Conservation (phyloP, 352 stramenopile species). For the Nothophytophthora sp. region DNA sequence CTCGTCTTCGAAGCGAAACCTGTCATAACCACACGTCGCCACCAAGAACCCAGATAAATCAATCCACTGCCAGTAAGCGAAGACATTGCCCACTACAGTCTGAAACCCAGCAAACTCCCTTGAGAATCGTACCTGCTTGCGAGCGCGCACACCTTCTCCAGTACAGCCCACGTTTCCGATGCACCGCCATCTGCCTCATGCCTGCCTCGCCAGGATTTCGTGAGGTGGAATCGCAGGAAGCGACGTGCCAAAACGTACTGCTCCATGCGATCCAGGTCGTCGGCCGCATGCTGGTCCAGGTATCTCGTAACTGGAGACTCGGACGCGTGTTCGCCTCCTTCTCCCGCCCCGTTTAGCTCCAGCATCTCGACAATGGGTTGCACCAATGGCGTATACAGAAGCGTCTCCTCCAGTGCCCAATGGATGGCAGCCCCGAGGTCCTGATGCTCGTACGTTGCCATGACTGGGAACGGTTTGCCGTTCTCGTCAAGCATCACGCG, state of each 20-base stretch:
- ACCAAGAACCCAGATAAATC: background rate
- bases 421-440: constrained; percentile 81
- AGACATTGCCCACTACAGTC: too few species aligned
- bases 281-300: constrained; percentile 18
- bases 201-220: constrained; percentile 18
- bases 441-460: constrained; percentile 66
- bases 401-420: constrained; percentile 54
- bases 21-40: constrained; percentile 11
- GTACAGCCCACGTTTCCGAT: constrained; percentile 17
- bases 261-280: constrained; percentile 56
- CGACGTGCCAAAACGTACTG: constrained; percentile 57
- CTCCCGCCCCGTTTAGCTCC: background rate
- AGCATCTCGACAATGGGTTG: constrained; percentile 25
- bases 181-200: constrained; percentile 19
- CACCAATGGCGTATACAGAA: constrained; percentile 41
- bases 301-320: constrained; percentile 8
- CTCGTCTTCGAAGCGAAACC: constrained; percentile 66
- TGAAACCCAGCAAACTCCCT: too few species aligned
- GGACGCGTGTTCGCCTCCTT: background rate
- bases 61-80: background rate
- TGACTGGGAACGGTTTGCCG: constrained; percentile 19
- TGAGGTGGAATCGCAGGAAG: constrained; percentile 53
- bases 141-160: constrained; percentile 49
- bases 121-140: constrained; percentile 42
- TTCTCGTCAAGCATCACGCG: constrained; percentile 21